These are phyloP conservation scores for Ceratocystis smalleyi DNA, from an alignment of 2,329 filamentous ascomycete genomes.

Conservation along the genomic window DNA sequence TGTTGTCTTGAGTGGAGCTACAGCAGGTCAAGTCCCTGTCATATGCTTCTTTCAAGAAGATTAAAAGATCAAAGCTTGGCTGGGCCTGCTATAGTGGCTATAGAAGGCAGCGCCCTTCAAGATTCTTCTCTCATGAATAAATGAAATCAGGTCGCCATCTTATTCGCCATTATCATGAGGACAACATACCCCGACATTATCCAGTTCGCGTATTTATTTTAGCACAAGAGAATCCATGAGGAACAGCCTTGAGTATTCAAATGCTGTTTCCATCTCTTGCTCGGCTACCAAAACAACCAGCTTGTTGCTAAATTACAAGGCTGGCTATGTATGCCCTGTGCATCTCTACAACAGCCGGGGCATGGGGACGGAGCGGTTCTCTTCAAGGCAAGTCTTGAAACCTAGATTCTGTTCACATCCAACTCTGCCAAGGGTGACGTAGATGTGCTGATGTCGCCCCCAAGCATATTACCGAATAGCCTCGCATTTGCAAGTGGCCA, in stretches of 20 bases:
- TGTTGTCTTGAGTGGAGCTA: constrained; percentile 4
- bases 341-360: not conserved
- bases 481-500: no score
- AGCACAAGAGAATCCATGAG: not conserved
- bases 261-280: not conserved
- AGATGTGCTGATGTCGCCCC: no score
- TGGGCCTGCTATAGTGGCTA: not conserved
- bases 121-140: not conserved
- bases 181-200: no score
- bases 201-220: not conserved
- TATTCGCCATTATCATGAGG: not conserved
- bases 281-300: constrained; percentile 2
- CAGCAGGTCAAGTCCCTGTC: not conserved
- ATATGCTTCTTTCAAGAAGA: constrained; percentile 1
- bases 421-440: no score
- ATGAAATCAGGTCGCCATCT: not conserved
- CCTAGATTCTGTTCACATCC: no score
- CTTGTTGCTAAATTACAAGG: not conserved
- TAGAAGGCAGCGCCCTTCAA: not conserved
- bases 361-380: not conserved
- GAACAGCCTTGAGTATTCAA: no score
- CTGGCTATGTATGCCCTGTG: not conserved
- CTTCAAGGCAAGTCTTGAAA: not conserved
- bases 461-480: no score
- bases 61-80: not conserved